Conservation (phyloP, 225 moss, liverwort and hornwort genomes). For the Pleurozium schreberi region DNA sequence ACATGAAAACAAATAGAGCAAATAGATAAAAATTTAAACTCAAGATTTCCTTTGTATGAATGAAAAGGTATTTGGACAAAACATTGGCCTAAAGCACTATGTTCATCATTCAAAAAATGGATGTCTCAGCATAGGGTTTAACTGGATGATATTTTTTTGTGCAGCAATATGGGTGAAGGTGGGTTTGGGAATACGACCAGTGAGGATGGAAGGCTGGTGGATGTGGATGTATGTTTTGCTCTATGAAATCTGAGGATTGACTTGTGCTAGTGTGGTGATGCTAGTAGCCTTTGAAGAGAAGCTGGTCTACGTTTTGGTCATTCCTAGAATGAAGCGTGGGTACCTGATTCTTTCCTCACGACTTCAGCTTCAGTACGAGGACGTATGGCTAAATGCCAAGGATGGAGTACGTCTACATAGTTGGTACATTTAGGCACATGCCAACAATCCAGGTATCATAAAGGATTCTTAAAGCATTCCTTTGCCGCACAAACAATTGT, state of each 20-base stretch:
- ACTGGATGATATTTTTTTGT: not conserved
- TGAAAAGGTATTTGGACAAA: not conserved
- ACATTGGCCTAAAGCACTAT: not conserved
- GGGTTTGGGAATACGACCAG: not conserved
- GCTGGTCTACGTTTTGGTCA: constrained; percentile 80
- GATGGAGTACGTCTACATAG: constrained; percentile 81
- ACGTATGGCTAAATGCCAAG: constrained; percentile 64
- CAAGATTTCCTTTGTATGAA: not conserved
- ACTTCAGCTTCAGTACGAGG: constrained; percentile 65
- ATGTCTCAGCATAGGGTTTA: not conserved
- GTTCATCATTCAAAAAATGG: not conserved
- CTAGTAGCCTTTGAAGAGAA: constrained; percentile 91
- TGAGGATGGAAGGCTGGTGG: constrained; percentile 51
- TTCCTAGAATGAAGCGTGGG: constrained; percentile 82
- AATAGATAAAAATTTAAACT: not conserved
- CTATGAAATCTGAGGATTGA: constrained; percentile 68
- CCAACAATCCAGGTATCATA: constrained; percentile 26
- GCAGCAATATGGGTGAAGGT: constrained; percentile 11
- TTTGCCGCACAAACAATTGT: not conserved
- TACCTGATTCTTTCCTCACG: constrained; percentile 70
- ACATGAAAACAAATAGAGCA: not conserved
- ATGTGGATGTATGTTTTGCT: constrained; percentile 67
- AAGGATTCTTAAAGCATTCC: not conserved
- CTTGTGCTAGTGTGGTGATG: constrained; percentile 66
- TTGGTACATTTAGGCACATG: constrained; percentile 71